These are phyloP conservation scores for Talaromyces pinophilus DNA, from an alignment of 2,329 filamentous ascomycete species.

Conservation along the genomic window DNA sequence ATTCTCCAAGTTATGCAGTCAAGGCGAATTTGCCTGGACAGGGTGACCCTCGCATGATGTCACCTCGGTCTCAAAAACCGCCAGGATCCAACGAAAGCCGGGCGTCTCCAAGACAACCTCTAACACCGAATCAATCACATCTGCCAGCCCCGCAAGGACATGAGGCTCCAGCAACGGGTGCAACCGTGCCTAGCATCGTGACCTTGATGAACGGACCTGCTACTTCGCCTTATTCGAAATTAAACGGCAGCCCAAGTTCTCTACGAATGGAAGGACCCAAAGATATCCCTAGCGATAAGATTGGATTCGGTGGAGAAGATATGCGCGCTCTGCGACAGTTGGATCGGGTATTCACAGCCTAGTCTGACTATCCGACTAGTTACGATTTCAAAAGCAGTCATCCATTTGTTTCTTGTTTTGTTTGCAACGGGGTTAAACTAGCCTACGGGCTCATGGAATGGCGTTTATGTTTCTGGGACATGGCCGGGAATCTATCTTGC, in stretches of 20 bases:
- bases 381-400: constrained; percentile 8
- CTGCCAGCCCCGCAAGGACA: constrained; percentile 30
- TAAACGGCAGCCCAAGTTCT: constrained; percentile 25
- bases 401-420: constrained; percentile 11
- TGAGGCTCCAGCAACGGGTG: constrained; percentile 34
- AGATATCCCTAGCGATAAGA: constrained; percentile 59
- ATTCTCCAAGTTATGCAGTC: constrained; percentile 33
- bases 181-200: constrained; percentile 57
- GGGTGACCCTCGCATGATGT: constrained; percentile 39
- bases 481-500: constrained; percentile 14
- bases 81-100: constrained; percentile 24
- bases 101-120: constrained; percentile 30
- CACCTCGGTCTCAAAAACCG: constrained; percentile 36
- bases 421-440: constrained; percentile 10
- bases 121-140: constrained; percentile 24
- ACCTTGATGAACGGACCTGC: constrained; percentile 46
- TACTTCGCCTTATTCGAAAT: constrained; percentile 29
- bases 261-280: constrained; percentile 45
- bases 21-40: constrained; percentile 23
- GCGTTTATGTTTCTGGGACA: constrained; percentile 15
- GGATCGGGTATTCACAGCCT: constrained; percentile 55
- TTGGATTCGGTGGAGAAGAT: constrained; percentile 62
- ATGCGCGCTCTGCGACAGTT: constrained; percentile 66
- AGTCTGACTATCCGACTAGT: constrained; percentile 16
- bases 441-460: constrained; percentile 20